Conservation (phyloP, 148 eudicot species). For the Diospyros kaki region DNA sequence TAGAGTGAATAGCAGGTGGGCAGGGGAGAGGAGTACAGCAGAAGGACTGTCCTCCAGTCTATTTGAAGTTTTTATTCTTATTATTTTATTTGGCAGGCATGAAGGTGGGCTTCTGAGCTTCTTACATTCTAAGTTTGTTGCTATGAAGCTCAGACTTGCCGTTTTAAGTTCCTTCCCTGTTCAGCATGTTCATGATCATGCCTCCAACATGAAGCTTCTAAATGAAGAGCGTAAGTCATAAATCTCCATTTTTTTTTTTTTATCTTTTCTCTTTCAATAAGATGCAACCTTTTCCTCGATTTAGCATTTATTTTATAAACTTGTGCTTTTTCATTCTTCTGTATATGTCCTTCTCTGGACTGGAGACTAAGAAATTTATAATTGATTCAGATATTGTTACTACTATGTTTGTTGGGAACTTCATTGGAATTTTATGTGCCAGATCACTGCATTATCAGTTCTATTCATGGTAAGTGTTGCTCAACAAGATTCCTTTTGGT, state of each 20-base stretch:
- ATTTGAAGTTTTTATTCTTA: background rate
- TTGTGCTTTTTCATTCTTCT: background rate
- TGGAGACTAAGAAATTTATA: slow-evolving; percentile 5
- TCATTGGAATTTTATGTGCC: slow-evolving; percentile 86
- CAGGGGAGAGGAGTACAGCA: background rate
- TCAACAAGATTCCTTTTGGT: background rate
- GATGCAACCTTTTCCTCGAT: background rate
- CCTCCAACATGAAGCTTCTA: slow-evolving; percentile 37
- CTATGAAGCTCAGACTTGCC: slow-evolving; percentile 29
- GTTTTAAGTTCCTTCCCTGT: slow-evolving; percentile 36
- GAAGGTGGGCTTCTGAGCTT: slow-evolving; percentile 73
- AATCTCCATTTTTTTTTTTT: background rate
- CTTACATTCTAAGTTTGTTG: slow-evolving; percentile 38
- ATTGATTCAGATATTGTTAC: slow-evolving; percentile 68
- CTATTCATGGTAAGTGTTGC: slow-evolving; percentile 76
- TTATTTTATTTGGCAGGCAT: slow-evolving; percentile 42
- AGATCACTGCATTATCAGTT: slow-evolving; percentile 95
- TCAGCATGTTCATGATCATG: slow-evolving; percentile 25
- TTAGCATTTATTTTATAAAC: background rate
- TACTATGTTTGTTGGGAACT: slow-evolving; percentile 86
- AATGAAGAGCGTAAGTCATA: slow-evolving; percentile 57
- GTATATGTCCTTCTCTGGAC: background rate
- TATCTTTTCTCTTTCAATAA: background rate
- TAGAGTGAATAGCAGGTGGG: slow-evolving; percentile 2
- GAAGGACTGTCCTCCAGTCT: background rate